Percentiles rank a stretch among this genome's conserved stretches.
phyloP scores from a whole-genome alignment of 306 rosid species.

The Cucurbita pepo region DNA sequence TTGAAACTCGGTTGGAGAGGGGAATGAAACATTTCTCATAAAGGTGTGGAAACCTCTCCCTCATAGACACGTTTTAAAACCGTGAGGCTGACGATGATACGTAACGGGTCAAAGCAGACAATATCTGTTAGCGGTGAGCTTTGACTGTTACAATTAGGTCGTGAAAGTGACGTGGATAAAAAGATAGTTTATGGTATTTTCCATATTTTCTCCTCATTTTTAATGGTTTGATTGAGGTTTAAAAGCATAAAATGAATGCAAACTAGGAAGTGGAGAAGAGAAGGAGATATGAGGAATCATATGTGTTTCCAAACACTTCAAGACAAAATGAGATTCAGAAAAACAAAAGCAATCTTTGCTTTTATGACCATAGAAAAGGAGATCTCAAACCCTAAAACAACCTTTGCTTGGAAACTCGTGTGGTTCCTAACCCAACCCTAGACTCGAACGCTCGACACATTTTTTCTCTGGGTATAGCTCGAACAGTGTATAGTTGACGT shows the following conservation, averaged over 20 bases:
- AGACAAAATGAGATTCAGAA: slow-evolving; percentile 4
- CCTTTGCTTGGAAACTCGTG: slow-evolving; percentile 1
- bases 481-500: not conserved
- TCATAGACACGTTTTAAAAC: too few relatives aligned
- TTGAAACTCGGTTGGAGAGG: not conserved
- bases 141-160: too few relatives aligned
- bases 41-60: too few relatives aligned
- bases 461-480: too few relatives aligned
- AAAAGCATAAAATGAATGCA: not conserved
- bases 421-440: not conserved
- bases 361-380: slow-evolving; percentile 5
- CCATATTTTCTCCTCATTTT: not conserved
- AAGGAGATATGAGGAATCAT: slow-evolving; percentile 3
- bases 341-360: slow-evolving; percentile 1
- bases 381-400: not conserved
- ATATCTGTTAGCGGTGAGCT: too few relatives aligned
- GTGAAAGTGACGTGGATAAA: not conserved
- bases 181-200: slow-evolving; percentile 1
- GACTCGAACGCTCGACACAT: not conserved
- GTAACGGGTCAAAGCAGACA: too few relatives aligned
- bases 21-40: too few relatives aligned
- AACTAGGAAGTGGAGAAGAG: slow-evolving; percentile 1
- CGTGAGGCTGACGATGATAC: too few relatives aligned
- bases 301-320: slow-evolving; percentile 9
- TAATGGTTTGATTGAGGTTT: not conserved